Evolutionary conservation across 148 eudicot species (phyloP), one percentile per base, ranked within the genome.

Genomic region (Spergularia marina): DNA sequence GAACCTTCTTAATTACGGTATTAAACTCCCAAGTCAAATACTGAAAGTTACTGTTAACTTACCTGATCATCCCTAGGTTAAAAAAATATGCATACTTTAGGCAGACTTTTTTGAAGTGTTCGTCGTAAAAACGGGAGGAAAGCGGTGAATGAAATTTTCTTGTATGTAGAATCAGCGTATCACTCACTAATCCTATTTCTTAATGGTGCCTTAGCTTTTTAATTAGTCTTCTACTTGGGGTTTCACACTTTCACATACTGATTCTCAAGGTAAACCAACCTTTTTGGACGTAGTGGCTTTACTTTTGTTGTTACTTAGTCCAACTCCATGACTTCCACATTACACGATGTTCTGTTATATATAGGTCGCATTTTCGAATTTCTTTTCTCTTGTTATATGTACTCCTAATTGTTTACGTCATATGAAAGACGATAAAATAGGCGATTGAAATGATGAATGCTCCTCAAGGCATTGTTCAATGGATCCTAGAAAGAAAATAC

Each of bases 1-100:
- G 62, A 76, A 80, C 41, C 76, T 65, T 80, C 68, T 61, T 21
- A 16, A 25, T 34, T 34, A 55, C 36, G 18, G 49, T 30, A 13
- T 20, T 52, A 65, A 64, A 57, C 70, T 12, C 60, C 60, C 12
- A 58, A 56, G 83, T 80, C 75, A 80, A 80, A 70, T 70, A 62
- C 30, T 6, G 36, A 7, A 77, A 70, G 62, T 75, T 70, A 80
- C 75, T 53, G 8, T 53, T 53, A 21, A 69, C 75, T 55, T 75
- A 23, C 44, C 34, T 18, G 34, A 71, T 23, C 70, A n/a, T 68
- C 51, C 68, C 56, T 51, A 21, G 18, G 36, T 30, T 30, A 30
- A 30, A 39, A 57, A 68, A n/a, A 53, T 62, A 70, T 36, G 53
- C n/a, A 5, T n/a, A 74, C 67, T 52, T 66, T 47, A 57, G 73